These are phyloP conservation scores for Excoecaria agallocha DNA, from an alignment of 345 rosid genomes.

Conservation along the genomic window DNA sequence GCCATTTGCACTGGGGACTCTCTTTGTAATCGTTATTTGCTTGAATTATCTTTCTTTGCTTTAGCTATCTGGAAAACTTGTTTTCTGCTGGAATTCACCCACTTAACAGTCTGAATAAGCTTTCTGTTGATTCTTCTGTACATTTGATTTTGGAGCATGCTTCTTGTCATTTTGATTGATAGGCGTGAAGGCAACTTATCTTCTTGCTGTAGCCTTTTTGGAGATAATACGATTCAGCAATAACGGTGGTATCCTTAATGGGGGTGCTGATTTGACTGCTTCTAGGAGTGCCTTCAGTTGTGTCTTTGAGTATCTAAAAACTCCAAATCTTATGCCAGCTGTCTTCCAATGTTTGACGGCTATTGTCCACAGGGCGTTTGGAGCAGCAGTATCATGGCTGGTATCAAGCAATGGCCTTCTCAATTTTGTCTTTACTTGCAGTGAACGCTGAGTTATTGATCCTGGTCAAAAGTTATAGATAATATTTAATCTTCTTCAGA, in stretches of 20 bases:
- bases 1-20: not conserved
- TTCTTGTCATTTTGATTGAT: constrained; percentile 28
- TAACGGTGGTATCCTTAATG: constrained; percentile 97
- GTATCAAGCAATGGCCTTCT: constrained; percentile 38
- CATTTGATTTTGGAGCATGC: not conserved
- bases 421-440: not conserved
- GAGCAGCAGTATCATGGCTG: constrained; percentile 89
- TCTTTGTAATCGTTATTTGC: not conserved
- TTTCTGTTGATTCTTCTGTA: not conserved
- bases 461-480: not conserved
- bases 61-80: not conserved
- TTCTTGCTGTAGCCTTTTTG: constrained; percentile 96
- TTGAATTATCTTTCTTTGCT: constrained; percentile 3
- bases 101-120: constrained; percentile 8
- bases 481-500: not conserved
- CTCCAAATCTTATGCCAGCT: constrained; percentile 86
- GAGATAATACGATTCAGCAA: constrained; percentile 95
- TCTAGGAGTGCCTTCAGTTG: constrained; percentile 98
- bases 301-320: constrained; percentile 92
- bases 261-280: constrained; percentile 55
- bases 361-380: constrained; percentile 90
- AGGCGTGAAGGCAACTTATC: constrained; percentile 99
- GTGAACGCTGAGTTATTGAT: constrained; percentile 5
- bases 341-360: constrained; percentile 90
- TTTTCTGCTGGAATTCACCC: constrained; percentile 3